These are phyloP conservation scores for Neurospora crassa DNA, from an alignment of 2,329 filamentous ascomycete species.

Conservation along the genomic window DNA sequence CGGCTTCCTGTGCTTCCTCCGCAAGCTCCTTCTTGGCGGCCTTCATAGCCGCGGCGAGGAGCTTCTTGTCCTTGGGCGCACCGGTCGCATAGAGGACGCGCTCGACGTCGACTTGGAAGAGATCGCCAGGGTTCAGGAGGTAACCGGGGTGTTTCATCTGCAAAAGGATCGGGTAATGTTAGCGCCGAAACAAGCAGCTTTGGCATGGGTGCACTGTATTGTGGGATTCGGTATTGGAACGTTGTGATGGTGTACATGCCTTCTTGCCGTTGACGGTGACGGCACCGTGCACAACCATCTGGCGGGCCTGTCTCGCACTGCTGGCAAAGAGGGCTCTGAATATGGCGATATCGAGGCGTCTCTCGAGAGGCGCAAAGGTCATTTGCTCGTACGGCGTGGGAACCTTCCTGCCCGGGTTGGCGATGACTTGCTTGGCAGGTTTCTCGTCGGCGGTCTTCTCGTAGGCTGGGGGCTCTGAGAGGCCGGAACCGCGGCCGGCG, in stretches of 20 bases:
- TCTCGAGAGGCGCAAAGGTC: conserved; percentile 85
- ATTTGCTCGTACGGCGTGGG: conserved; percentile 91
- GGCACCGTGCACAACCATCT: conserved; percentile 86
- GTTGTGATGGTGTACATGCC: conserved; percentile 37
- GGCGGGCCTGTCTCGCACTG: conserved; percentile 82
- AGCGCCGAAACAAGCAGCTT: background rate
- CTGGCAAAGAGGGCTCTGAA: conserved; percentile 92
- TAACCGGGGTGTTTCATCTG: conserved; percentile 92
- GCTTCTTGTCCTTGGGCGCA: conserved; percentile 45
- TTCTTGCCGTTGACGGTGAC: conserved; percentile 96
- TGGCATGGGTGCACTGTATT: background rate
- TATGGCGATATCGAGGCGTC: conserved; percentile 86
- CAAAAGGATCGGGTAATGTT: background rate
- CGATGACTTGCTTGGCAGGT: conserved; percentile 22
- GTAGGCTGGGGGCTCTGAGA: conserved; percentile 26
- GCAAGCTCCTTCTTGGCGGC: conserved; percentile 10
- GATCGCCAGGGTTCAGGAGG: conserved; percentile 89
- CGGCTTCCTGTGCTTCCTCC: conserved; percentile 15
- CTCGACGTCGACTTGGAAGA: conserved; percentile 92
- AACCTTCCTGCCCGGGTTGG: conserved; percentile 21
- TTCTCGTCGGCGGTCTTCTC: conserved; percentile 9
- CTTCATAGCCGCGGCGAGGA: conserved; percentile 2
- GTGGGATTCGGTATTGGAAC: background rate
- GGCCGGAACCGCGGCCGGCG: conserved; percentile 71
- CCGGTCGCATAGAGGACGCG: conserved; percentile 85